phyloP scores from a whole-genome alignment of 2,329 filamentous ascomycete species.

The Paracoccidioides lutzii region DNA sequence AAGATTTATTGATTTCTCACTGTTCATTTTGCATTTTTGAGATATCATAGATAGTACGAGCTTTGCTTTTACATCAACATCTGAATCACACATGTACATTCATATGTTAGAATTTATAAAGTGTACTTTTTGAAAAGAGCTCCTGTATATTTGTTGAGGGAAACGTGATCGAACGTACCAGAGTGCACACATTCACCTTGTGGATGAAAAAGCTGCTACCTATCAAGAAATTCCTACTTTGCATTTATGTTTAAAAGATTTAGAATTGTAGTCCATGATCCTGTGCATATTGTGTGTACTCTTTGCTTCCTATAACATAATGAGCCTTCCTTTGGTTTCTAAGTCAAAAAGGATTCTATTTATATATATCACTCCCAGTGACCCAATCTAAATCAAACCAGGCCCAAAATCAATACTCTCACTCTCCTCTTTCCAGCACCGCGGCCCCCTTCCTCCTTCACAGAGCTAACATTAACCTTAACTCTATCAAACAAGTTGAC shows the following conservation, averaged over 20 bases:
- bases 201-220: too few species aligned
- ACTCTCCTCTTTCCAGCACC: slow-evolving; percentile 79
- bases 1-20: background rate
- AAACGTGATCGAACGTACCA: background rate
- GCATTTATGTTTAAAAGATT: too few species aligned
- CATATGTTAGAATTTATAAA: background rate
- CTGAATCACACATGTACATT: background rate
- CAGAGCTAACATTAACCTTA: slow-evolving; percentile 73
- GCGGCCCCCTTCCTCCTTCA: slow-evolving; percentile 61
- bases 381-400: slow-evolving; percentile 8
- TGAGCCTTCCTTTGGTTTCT: background rate
- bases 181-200: background rate
- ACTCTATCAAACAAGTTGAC: slow-evolving; percentile 91
- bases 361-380: background rate
- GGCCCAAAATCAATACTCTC: slow-evolving; percentile 29
- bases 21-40: too few species aligned
- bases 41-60: background rate
- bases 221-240: too few species aligned
- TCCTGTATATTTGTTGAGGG: background rate
- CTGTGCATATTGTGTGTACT: too few species aligned
- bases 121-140: background rate
- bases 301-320: too few species aligned
- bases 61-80: background rate
- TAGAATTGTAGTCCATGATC: too few species aligned
- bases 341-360: background rate